Base-by-base conservation (phyloP, 805 yeast species). In the Sungouiella thailandica region DNA sequence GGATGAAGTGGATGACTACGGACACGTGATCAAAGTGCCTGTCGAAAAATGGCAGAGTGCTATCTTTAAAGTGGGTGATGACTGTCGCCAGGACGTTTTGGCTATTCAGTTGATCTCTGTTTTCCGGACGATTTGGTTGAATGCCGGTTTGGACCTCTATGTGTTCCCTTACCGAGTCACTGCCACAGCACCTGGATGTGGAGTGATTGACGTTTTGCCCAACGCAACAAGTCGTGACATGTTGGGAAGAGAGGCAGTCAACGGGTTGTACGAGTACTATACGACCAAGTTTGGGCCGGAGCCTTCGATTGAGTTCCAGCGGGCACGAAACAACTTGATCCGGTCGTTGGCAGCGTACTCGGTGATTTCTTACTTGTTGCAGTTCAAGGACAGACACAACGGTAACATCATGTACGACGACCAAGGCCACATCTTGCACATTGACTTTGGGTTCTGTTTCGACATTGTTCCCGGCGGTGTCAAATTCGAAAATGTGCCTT, bases 401-500 rank as follows among this genome's bases (percentile, higher is more conserved):
- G 99, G 99, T 58, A 93, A 93, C 58, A 90, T 93, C 43, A 82
- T 93, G 85, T 86, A 93, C 53, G 98, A 93, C 55, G 86, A 81
- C 40, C 83, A 85, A 50, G 99, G 99, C 4, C 96, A 93, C 55
- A 77, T 94, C 41, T 65, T 94, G 42, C 99, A 93, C 60, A 86
- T 94, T 59, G 99, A 93, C 63, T 93, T 93, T 65, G 99, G 99
- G 3, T 93, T 93, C 72, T 89, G 96, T 51, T 94, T 93, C 57
- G 99, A 93, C 63, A 93, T 93, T 58, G 97, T 86, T 22, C 99
- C 99, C 7, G 99, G 99, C 45, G 98, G 98, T 23, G 97, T 93
- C 31, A 86, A 81, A 52, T 94, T 93, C 55, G 99, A 93, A 52
- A 95, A 87, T n/a, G 96, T 95, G 1, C 97, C 98, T 9, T 93